Base-by-base conservation (phyloP, 257 asterid species). In the Fraxinus quadrangulata region DNA sequence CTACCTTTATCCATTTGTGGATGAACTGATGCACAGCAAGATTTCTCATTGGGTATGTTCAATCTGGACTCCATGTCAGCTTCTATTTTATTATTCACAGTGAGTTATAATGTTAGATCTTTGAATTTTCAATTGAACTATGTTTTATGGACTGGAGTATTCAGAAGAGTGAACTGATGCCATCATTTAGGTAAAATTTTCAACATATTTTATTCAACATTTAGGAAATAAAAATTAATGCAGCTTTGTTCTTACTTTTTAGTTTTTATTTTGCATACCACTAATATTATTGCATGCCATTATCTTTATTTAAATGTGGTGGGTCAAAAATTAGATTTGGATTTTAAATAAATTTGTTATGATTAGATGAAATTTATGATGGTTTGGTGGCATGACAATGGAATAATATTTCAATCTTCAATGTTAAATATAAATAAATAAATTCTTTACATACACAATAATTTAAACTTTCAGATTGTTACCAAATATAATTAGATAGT, bases 41-140 rank as follows among this genome's bases (percentile, higher is more conserved):
- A 96, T 92, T 82, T 86, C 97, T 80, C 98, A 96, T 78, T 96
- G 99, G 99, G 99, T 93, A 95, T 77, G 94, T 81, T 26, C 77
- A 39, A 6, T 76, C 77, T 81, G 84, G 59, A 67, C 77, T 79
- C 78, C 34, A 37, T 51, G n/a, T 26, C 65, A 47, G 67, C 36
- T 74, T 79, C 72, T 65, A n/a, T 73, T 80, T 36, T 73, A 36
- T 33, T 34, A 54, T 75, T 61, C 30, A 31, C 40, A 39, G 31
- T 54, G 75, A 75, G 49, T 72, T 37, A 59, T 77, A 73, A 71
- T 81, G 30, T 34, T 76, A 42, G 31, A 71, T 56, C 61, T 70
- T 78, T 70, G 71, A 74, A 54, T 56, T 70, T 56, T 63, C 33
- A 47, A 67, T 66, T 54, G 45, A 51, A 71, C 24, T 47, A 69